Evolutionary conservation across 176 grass and related monocot species (phyloP), one percentile per base, ranked within the genome.

Genomic region (Paspalum vaginatum): DNA sequence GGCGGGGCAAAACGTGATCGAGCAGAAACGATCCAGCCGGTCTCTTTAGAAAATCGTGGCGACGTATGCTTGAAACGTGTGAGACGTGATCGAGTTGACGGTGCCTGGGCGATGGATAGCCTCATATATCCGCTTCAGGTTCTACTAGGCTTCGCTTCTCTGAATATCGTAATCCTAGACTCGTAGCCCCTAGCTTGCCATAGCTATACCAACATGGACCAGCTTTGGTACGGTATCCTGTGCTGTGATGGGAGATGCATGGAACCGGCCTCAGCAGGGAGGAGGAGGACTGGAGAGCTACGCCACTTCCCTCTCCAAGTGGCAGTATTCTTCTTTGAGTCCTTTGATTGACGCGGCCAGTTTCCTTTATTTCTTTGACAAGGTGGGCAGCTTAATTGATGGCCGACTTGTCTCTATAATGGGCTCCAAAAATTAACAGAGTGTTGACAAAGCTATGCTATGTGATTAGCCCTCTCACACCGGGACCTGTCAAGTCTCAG

Each of bases 401-500:
- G 68, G 41, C 56, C 68, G 21, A 56, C 6, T 25, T 59, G 21
- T 80, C 40, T 86, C 68, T 56, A 58, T 58, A 56, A 86, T 80
- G 65, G 76, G 8, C 24, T 65, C 9, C 16, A 41, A 40, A 55
- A 40, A 55, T 32, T 32, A 32, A 32, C 18, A 78, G 17, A 15
- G 44, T 78, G 68, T 79, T 85, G 66, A 79, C 46, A 45, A 8
- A 12, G 21, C 59, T 32, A 60, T 60, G 24, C 10, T 0, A 21
- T 60, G 15, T 79, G 46, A 53, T 69, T 77, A 77, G 27, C 15
- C 32, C 9, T 43, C 20, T 2, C 39, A 3, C 13, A 44, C 46
- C 41, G 11, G 22, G 61, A 61, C 68, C 26, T 86, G 41, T 64
- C 84, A 66, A 66, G 77, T 74, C 84, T 65, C 60, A n/a, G 20